These are phyloP conservation scores for Sordariomycetes sp. DNA, from an alignment of 2,329 filamentous ascomycete species.

Conservation along the genomic window DNA sequence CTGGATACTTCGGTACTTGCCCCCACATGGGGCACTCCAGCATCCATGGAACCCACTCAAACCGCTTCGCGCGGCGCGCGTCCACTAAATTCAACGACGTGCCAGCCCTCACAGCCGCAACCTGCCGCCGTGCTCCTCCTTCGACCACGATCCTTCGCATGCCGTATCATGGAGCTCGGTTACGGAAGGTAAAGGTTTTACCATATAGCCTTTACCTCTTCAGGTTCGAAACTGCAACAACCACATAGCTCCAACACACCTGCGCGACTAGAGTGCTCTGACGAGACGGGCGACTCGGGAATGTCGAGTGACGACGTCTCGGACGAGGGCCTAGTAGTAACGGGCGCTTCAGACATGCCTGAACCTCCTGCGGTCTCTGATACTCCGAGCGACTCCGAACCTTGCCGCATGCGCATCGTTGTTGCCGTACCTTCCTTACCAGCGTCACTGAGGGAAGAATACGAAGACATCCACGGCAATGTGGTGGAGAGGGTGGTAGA, in stretches of 20 bases:
- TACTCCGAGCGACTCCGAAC: background rate
- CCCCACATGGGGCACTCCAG: background rate
- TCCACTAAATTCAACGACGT: too few relatives aligned
- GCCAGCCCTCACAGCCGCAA: too few relatives aligned
- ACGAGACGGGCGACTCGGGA: background rate
- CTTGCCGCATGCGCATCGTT: constrained; percentile 2
- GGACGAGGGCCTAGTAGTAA: background rate
- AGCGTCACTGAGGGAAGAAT: constrained; percentile 10
- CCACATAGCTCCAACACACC: background rate
- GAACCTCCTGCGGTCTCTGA: background rate
- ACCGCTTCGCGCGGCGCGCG: too few relatives aligned
- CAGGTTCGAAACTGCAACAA: too few relatives aligned
- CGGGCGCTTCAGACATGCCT: background rate
- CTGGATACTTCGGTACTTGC: background rate
- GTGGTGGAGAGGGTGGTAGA: constrained; percentile 22
- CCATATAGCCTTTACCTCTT: too few relatives aligned
- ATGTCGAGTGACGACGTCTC: background rate
- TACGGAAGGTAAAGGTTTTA: too few relatives aligned
- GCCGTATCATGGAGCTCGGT: too few relatives aligned
- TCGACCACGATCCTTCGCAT: too few relatives aligned
- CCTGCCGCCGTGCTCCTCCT: too few relatives aligned
- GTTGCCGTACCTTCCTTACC: constrained; percentile 5
- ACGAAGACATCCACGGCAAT: constrained; percentile 18
- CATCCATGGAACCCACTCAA: background rate
- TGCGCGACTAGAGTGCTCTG: background rate